Base-by-base conservation (phyloP, 1,284 basidiomycete genomes). In the Boletellus sp. region DNA sequence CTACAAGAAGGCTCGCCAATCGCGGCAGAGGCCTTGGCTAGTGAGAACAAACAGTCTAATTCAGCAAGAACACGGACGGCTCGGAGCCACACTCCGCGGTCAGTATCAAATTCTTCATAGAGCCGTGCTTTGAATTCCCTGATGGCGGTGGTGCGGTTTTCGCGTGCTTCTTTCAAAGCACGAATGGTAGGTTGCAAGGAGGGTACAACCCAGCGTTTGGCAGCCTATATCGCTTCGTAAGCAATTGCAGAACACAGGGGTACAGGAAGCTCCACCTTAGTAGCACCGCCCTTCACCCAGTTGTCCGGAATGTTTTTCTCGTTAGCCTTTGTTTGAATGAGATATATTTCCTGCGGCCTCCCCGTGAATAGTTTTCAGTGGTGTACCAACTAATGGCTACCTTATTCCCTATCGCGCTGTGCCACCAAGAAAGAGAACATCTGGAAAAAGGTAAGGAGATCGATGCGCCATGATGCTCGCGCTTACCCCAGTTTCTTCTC, bases 1-100 rank as follows among this genome's bases (percentile, higher is more conserved):
- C 96, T 75, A 64, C 95, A 98, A 33, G 83, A 79, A 3, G 96
- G 96, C 68, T 95, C 91, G 36, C 94, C 94, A 42, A 99, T 80
- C 10, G 91, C 90, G 26, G 73, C 68, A 1, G 94, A 97, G 0
- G 94, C 80, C 67, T 94, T 94, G 7, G 95, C 89, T 40, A 99
- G 73, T 56, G 91, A 94, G 60, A 96, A 82, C 25, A 99, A 72
- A 66, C 96, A 99, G 67, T 99, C 96, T 20, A 99, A 73, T 69
- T 97, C 84, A 42, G 94, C 80, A 55, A 91, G 73, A 36, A 90
- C 81, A 50, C 87, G 79, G 48, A 93, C 76, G 14, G 84, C 80
- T 20, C 84, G 81, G 49, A 90, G 70, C 91, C 89, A 94, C 14
- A 84, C 69, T 14, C 78, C 73, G 27, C 91, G 80, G 58, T 96